Evolutionary conservation across 192 early-diverging fungal genomes (phyloP).

Genomic region (Dispira simplex): DNA sequence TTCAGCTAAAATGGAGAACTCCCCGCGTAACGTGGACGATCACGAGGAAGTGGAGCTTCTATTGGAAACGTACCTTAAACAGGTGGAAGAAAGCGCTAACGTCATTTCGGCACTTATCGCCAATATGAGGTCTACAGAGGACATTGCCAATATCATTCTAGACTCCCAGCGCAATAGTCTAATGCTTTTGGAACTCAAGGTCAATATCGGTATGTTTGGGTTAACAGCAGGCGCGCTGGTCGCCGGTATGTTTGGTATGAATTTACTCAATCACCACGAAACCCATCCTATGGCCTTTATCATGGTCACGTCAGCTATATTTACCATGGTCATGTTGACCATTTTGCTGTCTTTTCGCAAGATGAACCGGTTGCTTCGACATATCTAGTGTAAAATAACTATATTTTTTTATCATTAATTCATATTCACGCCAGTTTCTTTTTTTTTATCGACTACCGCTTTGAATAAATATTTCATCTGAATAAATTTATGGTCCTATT

Average conservation of each 20-base stretch:
- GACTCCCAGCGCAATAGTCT: constrained; percentile 76
- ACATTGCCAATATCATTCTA: constrained; percentile 70
- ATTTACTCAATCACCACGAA: constrained; percentile 63
- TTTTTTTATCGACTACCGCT: too few relatives aligned
- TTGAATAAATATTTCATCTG: too few relatives aligned
- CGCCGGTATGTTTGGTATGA: constrained; percentile 80
- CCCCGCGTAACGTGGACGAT: constrained; percentile 35
- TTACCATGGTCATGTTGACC: not conserved
- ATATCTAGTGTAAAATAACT: not conserved
- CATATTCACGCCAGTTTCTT: too few relatives aligned
- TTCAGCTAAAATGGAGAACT: constrained; percentile 54
- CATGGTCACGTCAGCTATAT: constrained; percentile 21
- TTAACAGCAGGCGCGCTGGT: constrained; percentile 59
- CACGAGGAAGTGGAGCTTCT: constrained; percentile 85
- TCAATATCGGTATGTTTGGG: constrained; percentile 65
- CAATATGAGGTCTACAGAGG: constrained; percentile 64
- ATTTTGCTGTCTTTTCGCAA: not conserved
- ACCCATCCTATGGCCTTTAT: constrained; percentile 48
- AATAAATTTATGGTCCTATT: too few relatives aligned
- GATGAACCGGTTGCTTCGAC: not conserved
- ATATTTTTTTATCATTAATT: too few relatives aligned
- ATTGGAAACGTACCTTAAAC: constrained; percentile 77
- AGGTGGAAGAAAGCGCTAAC: constrained; percentile 70
- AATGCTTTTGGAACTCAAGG: constrained; percentile 65
- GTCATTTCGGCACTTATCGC: constrained; percentile 47